Conservation (phyloP, 108 stramenopile genomes). For the Epipyxis sp. region DNA sequence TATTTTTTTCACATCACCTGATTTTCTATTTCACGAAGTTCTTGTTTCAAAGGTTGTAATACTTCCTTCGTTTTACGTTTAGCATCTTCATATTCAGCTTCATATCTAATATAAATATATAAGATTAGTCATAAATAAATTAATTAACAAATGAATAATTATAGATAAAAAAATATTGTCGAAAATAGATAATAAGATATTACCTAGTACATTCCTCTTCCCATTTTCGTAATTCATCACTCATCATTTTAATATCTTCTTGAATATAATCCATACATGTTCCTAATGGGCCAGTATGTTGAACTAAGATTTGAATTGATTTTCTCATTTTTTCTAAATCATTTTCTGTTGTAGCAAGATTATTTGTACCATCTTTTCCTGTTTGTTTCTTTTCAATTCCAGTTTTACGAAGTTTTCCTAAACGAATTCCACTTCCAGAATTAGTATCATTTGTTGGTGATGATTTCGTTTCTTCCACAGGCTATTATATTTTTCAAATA, state of each 20-base stretch:
- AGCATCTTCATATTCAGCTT: slow-evolving; percentile 41
- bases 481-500: background rate
- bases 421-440: slow-evolving; percentile 15
- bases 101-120: slow-evolving; percentile 25
- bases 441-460: background rate
- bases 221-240: slow-evolving; percentile 60
- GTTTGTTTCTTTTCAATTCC: slow-evolving; percentile 31
- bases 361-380: background rate
- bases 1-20: slow-evolving; percentile 30
- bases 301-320: slow-evolving; percentile 62
- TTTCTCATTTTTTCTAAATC: slow-evolving; percentile 57
- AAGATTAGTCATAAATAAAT: background rate
- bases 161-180: background rate
- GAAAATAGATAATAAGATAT: background rate
- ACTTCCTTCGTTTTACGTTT: slow-evolving; percentile 34
- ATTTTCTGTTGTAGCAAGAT: background rate
- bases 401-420: background rate
- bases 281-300: slow-evolving; percentile 64
- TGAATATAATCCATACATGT: slow-evolving; percentile 64
- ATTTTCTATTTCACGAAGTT: slow-evolving; percentile 59
- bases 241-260: slow-evolving; percentile 61
- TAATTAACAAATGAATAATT: background rate
- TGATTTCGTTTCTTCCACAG: slow-evolving; percentile 14
- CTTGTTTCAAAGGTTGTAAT: slow-evolving; percentile 48
- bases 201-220: slow-evolving; percentile 28